Conservation (phyloP, 2,329 filamentous ascomycete species). For the Pestalotiopsis sp. region DNA sequence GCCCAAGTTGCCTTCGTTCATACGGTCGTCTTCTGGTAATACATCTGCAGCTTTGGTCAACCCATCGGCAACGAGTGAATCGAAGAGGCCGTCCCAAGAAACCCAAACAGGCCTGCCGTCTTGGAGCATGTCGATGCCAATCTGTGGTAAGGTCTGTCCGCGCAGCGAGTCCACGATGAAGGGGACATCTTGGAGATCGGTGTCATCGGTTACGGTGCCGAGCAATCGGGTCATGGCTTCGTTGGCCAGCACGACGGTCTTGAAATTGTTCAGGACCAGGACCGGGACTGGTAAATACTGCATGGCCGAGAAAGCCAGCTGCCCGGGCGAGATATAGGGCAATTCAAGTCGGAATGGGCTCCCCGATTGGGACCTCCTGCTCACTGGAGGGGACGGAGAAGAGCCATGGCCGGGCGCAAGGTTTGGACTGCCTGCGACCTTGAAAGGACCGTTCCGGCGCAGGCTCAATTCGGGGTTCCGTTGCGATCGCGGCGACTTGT, state of each 20-base stretch:
- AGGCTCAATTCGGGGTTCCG: conserved; percentile 8
- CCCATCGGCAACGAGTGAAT: conserved; percentile 49
- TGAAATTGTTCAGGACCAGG: conserved; percentile 66
- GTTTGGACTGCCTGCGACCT: conserved; percentile 8
- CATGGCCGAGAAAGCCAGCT: conserved; percentile 66
- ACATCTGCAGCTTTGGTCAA: conserved; percentile 21
- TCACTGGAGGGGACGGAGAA: conserved; percentile 15
- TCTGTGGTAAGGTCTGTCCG: conserved; percentile 66
- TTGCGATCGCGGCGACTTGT: background rate
- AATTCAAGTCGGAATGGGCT: conserved; percentile 41
- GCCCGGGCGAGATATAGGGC: conserved; percentile 48
- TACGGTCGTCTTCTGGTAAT: background rate
- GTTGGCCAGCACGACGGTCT: conserved; percentile 73
- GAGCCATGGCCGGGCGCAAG: conserved; percentile 7
- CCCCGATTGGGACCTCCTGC: conserved; percentile 26
- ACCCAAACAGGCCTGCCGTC: conserved; percentile 62
- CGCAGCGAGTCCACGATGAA: conserved; percentile 59
- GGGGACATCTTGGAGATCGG: conserved; percentile 38
- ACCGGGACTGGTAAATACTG: conserved; percentile 74
- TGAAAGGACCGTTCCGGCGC: background rate
- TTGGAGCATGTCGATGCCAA: conserved; percentile 73
- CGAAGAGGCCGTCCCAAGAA: conserved; percentile 59
- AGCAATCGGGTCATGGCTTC: conserved; percentile 73
- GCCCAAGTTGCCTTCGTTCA: background rate
- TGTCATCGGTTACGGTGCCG: conserved; percentile 50